Conservation (phyloP, 1,284 basidiomycete genomes). For the Trametes sp. region DNA sequence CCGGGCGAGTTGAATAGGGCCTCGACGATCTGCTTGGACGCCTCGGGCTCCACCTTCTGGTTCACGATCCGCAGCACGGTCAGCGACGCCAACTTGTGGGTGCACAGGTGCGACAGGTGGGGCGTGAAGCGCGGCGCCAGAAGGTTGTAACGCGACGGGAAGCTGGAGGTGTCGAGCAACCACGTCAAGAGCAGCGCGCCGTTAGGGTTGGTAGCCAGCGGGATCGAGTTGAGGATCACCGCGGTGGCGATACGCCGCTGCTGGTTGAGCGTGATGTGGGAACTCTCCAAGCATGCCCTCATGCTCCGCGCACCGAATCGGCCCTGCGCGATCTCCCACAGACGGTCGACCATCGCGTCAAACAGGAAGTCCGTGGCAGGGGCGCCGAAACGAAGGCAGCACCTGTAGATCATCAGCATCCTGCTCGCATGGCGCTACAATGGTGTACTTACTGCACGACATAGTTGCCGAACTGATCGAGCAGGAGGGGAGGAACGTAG, state of each 20-base stretch:
- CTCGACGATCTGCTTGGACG: slow-evolving; percentile 83
- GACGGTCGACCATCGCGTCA: slow-evolving; percentile 97
- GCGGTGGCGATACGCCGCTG: slow-evolving; percentile 95
- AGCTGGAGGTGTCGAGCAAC: slow-evolving; percentile 93
- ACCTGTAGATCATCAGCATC: slow-evolving; percentile 53
- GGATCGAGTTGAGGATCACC: slow-evolving; percentile 96
- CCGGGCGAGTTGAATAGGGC: slow-evolving; percentile 86
- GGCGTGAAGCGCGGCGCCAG: slow-evolving; percentile 95
- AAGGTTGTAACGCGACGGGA: slow-evolving; percentile 92
- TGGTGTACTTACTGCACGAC: slow-evolving; percentile 83
- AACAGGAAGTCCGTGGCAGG: slow-evolving; percentile 96
- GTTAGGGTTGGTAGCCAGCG: slow-evolving; percentile 97
- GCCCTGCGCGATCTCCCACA: slow-evolving; percentile 98
- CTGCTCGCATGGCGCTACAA: background rate
- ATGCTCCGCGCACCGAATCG: slow-evolving; percentile 98
- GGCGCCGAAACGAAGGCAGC: slow-evolving; percentile 90
- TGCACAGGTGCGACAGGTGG: slow-evolving; percentile 95
- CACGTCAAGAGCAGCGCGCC: slow-evolving; percentile 95
- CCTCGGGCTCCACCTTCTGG: slow-evolving; percentile 88
- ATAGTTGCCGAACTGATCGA: slow-evolving; percentile 98
- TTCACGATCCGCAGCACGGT: slow-evolving; percentile 94
- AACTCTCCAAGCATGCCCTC: slow-evolving; percentile 94
- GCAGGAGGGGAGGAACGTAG: slow-evolving; percentile 91
- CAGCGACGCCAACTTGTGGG: slow-evolving; percentile 95
- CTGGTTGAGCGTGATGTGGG: slow-evolving; percentile 85